These are phyloP conservation scores for Arctostaphylos glauca DNA, from an alignment of 148 eudicot species.

Conservation along the genomic window DNA sequence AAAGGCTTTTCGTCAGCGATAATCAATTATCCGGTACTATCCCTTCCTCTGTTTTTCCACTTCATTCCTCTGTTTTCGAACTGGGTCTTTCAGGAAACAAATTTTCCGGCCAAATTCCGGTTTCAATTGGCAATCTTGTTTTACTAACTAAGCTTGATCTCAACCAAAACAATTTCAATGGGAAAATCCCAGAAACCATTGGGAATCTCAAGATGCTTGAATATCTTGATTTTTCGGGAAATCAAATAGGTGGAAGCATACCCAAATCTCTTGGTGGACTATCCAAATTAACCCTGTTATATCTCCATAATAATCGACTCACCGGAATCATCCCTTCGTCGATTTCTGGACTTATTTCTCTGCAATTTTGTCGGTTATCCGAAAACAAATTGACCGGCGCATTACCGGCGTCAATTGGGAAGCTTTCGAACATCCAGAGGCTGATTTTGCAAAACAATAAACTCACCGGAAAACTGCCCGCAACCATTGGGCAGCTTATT, in stretches of 20 bases:
- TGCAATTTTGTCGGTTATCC: slow-evolving; percentile 37
- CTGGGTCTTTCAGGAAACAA: slow-evolving; percentile 57
- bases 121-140: slow-evolving; percentile 40
- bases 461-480: slow-evolving; percentile 58
- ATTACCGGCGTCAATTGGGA: slow-evolving; percentile 56
- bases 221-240: slow-evolving; percentile 54
- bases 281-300: slow-evolving; percentile 30
- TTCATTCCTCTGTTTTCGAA: slow-evolving; percentile 31
- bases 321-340: slow-evolving; percentile 55
- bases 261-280: slow-evolving; percentile 63
- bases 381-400: slow-evolving; percentile 48
- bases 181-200: slow-evolving; percentile 45
- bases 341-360: slow-evolving; percentile 42
- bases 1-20: slow-evolving; percentile 40
- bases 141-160: slow-evolving; percentile 49
- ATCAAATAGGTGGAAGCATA: slow-evolving; percentile 46
- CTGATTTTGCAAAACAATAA: slow-evolving; percentile 53
- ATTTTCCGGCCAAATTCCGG: slow-evolving; percentile 54
- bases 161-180: slow-evolving; percentile 47
- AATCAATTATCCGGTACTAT: slow-evolving; percentile 52
- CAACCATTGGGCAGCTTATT: slow-evolving; percentile 48
- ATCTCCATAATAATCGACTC: slow-evolving; percentile 50
- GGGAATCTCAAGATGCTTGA: slow-evolving; percentile 47
- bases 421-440: slow-evolving; percentile 45
- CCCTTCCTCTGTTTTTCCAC: slow-evolving; percentile 33